These are phyloP conservation scores for Daldinia decipiens DNA, from an alignment of 495 filamentous ascomycete genomes.

Conservation along the genomic window DNA sequence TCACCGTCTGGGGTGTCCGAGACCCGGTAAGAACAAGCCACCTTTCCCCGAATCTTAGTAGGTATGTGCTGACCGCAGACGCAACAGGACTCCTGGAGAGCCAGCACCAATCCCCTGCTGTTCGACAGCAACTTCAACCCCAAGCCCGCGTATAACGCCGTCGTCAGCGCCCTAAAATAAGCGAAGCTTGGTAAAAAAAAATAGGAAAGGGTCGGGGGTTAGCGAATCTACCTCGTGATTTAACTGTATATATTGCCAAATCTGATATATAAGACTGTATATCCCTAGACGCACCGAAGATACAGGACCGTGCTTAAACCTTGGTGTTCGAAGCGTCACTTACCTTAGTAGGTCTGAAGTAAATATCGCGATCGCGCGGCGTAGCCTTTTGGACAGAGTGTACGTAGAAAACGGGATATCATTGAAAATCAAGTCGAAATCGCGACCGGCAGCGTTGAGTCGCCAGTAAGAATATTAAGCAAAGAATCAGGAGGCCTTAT, in stretches of 20 bases:
- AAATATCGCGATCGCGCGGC: not conserved
- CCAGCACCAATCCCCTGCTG: conserved; percentile 66
- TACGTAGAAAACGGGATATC: conserved; percentile 21
- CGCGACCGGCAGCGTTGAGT: conserved; percentile 18
- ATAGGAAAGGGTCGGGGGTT: not conserved
- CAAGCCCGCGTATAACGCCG: conserved; percentile 72
- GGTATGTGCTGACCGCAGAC: conserved; percentile 27
- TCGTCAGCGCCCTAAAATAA: conserved; percentile 61
- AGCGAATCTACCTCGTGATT: conserved; percentile 11
- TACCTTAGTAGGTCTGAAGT: not conserved
- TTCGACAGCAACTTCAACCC: conserved; percentile 71
- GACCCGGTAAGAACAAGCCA: conserved; percentile 61
- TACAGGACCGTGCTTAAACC: not conserved
- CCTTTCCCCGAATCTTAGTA: not conserved
- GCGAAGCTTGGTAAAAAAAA: conserved; percentile 9
- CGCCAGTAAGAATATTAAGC: conserved; percentile 31
- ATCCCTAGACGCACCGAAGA: not conserved
- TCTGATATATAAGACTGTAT: conserved; percentile 31
- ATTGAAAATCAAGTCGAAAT: conserved; percentile 30
- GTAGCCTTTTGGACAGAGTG: not conserved
- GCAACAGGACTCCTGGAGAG: conserved; percentile 70
- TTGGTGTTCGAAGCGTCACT: not conserved
- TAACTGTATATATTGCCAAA: conserved; percentile 38
- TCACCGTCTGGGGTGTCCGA: conserved; percentile 81
- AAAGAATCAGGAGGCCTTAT: not conserved